Evolutionary conservation across 2,329 filamentous ascomycete species (phyloP), one percentile per base, ranked within the genome.

Genomic region (Nectriaceae sp.): DNA sequence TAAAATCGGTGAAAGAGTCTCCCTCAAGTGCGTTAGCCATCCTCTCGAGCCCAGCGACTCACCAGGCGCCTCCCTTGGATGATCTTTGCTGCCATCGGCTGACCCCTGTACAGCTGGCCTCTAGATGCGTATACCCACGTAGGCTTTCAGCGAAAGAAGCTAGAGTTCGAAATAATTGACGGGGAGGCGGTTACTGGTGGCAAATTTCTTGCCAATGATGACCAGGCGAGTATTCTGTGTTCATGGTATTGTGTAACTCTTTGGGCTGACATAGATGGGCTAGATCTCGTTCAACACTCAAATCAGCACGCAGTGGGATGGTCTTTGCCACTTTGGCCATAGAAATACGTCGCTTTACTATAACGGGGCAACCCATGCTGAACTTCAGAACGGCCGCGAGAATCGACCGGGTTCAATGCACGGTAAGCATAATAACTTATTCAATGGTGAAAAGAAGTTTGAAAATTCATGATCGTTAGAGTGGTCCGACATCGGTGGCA

Each of bases 251-350:
- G 18, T 18, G 16, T 31, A 31, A 31, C 26, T 31, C 33, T 6
- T 16, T 37, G 10, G 11, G 18, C 16, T 37, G 18, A 11, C 11
- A 37, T 37, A 18, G 33, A 18, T 10, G 10, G 6, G 18, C 33
- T 11, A 10, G 18, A 11, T 6, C 6, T 82, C 5, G 65, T 75
- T 84, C 66, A 83, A 83, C 61, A 83, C 79, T 0, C 79, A 84
- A 55, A 65, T 66, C 29, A 75, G 74, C 46, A 77, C 72, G 20
- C 80, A 84, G 62, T 84, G 79, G 80, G 80, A 84, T 54, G 75
- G 75, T 42, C 65, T 80, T 1, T 50, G 57, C 13, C 24, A 79
- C 57, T 73, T 75, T 54, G 66, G 70, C n/a, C 73, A 78, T 44
- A 65, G 73, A 43, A 57, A 67, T 0, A 70, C 70, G 3, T 70